Base-by-base conservation (phyloP, 768 basidiomycete species). In the Lactarius quietus region DNA sequence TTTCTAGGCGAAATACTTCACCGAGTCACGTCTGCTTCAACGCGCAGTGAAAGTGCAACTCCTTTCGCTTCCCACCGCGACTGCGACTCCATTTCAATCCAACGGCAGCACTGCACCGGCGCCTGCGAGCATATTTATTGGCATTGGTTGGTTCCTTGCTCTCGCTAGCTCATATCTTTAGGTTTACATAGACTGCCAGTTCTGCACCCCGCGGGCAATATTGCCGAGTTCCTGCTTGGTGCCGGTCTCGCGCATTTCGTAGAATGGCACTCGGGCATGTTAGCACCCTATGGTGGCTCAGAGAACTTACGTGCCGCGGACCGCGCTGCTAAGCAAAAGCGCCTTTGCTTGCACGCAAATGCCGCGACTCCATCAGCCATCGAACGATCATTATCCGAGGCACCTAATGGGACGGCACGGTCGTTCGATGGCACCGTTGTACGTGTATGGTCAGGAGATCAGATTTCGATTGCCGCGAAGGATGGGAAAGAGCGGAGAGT, bases 231-330 rank as follows among this genome's bases (percentile, higher is more conserved):
- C 75, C 81, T 99, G 43, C 86, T 93, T 33, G 84, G 83, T 5
- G 84, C 86, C 53, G 95, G 96, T 33, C 81, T 98, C 2, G 96
- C 95, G 20, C 89, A 93, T 63, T 83, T 98, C 57, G 89, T 98
- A 64, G 95, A 96, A 73, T 98, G 95, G 95, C 96, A 99, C 74
- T 95, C 96, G 18, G 95, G 95, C 26, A 90, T 98, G 84, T 85
- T 99, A 26, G 86, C 93, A 1, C 84, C 81, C 60, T 80, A 82
- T 59, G 94, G 94, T 45, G 90, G 86, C 6, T 92, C 98, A 85
- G 93, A 95, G 71, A 87, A 86, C 48, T 82, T 98, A 33, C 87
- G 95, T 59, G 84, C 86, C 1, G 93, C 92, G 0, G 95, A 98
- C 77, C 88, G 83, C 74, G 73, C 70, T 56, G 93, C 92, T 26